phyloP scores from a whole-genome alignment of 805 yeast species.

The Isabelozyma heimii region DNA sequence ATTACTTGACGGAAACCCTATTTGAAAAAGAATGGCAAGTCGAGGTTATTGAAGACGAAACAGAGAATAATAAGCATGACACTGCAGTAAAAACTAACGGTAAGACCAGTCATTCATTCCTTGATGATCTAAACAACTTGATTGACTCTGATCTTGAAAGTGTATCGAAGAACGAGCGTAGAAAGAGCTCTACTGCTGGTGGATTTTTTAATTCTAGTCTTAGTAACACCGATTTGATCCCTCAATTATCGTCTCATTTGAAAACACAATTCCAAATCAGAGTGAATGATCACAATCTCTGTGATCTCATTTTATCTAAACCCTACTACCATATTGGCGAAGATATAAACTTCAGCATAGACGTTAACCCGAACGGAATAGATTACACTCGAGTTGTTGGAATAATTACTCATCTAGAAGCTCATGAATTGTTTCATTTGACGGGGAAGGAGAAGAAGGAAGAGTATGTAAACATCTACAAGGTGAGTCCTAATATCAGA shows the following conservation, averaged over 20 bases:
- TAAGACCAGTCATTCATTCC: constrained; percentile 16
- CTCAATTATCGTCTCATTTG: constrained; percentile 25
- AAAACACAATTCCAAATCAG: constrained; percentile 37
- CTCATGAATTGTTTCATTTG: constrained; percentile 35
- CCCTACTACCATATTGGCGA: constrained; percentile 39
- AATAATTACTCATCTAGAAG: constrained; percentile 32
- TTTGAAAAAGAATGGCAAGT: constrained; percentile 30
- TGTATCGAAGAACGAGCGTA: constrained; percentile 28
- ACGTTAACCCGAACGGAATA: constrained; percentile 16
- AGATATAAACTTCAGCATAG: constrained; percentile 31
- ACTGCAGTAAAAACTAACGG: not conserved
- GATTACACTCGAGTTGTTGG: constrained; percentile 28
- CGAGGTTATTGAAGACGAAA: constrained; percentile 4
- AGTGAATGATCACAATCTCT: constrained; percentile 30
- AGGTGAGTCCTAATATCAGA: constrained; percentile 33
- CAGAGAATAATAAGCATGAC: not conserved
- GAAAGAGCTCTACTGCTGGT: constrained; percentile 18
- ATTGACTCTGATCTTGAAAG: constrained; percentile 30
- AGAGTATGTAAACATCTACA: constrained; percentile 23
- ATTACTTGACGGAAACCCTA: constrained; percentile 20
- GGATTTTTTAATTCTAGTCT: not conserved
- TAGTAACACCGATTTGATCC: constrained; percentile 7
- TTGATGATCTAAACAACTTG: constrained; percentile 29
- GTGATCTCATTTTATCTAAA: constrained; percentile 29
- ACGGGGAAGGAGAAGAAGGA: constrained; percentile 7